Base-by-base conservation (phyloP, 805 yeast species). In the Pichia nakasei region DNA sequence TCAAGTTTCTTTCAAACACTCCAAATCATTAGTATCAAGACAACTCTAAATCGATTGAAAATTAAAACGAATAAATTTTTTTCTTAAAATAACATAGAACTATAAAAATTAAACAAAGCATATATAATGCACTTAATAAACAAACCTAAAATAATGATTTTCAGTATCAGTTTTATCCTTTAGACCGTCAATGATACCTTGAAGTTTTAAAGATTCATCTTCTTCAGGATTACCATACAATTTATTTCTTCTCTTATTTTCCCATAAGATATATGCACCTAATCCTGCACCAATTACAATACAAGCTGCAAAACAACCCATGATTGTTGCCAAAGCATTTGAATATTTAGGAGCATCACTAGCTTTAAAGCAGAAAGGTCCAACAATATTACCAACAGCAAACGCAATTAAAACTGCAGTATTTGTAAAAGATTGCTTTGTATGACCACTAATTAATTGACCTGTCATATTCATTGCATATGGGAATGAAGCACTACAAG, bases 301-400 rank as follows among this genome's bases (percentile, higher is more conserved):
- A 49, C 67, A 64, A 15, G 59, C 70, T 22, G 69, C 72, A 52
- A 70, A 61, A 45, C 63, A 59, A 20, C 63, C 64, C 47, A 60
- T 47, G 33, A 52, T 68, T 34, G 68, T 61, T 22, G 47, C 47
- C 21, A 41, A 66, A 60, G 75, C 72, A 5, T 68, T 64, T 13
- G 57, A 46, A 50, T 65, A 72, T 45, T 69, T 59, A 39, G 81
- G 80, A 9, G 69, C 65, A 50, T 71, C 72, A 22, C 52, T 57
- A 9, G 53, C 61, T 49, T 67, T 65, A 75, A 78, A 76, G 22
- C 75, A 51, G 53, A 75, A 80, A 4, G 81, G 78, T 5, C 76
- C 70, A 22, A 74, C 68, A 26, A 75, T 65, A 48, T 75, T 75
- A 21, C 74, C 64, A 37, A 75, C 56, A 44, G 72, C 65, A 45